phyloP scores from a whole-genome alignment of 2,329 filamentous ascomycete genomes.

The Fusarium nurragi region DNA sequence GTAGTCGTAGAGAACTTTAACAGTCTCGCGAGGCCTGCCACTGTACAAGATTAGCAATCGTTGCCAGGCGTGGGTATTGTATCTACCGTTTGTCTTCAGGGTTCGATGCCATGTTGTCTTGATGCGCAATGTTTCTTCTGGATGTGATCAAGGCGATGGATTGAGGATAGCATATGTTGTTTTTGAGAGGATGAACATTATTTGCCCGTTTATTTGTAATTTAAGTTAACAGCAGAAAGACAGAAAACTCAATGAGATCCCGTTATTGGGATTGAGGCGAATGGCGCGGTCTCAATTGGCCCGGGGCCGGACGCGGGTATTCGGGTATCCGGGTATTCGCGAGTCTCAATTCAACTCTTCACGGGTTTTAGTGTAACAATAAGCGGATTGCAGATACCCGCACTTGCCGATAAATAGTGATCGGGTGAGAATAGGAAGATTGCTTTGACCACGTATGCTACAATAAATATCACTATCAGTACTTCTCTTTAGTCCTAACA shows the following conservation, averaged over 20 bases:
- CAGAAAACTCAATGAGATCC: not conserved
- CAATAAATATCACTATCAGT: not conserved
- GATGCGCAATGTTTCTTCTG: fast-evolving
- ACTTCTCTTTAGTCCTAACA: not conserved
- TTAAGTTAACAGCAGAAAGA: fast-evolving
- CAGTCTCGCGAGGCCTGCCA: slow-evolving; percentile 25
- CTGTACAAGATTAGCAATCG: fast-evolving
- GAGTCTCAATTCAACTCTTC: too few species aligned
- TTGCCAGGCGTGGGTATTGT: fast-evolving
- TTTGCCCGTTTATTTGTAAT: not conserved
- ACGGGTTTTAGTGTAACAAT: not conserved
- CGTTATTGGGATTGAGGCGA: too few species aligned
- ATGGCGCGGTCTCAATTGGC: too few species aligned
- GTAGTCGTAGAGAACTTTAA: slow-evolving; percentile 20
- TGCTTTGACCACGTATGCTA: too few species aligned
- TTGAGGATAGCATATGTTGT: too few species aligned
- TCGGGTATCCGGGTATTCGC: slow-evolving; percentile 9
- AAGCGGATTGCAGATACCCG: not conserved
- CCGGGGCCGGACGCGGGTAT: not conserved
- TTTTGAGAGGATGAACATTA: not conserved
- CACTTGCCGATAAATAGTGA: not conserved
- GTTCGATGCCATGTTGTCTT: not conserved
- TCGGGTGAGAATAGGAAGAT: not conserved
- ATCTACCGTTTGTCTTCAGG: not conserved
- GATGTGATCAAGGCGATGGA: too few species aligned